These are phyloP conservation scores for Chimonanthus salicifolius DNA, from an alignment of 164 flowering plant genomes.

Conservation along the genomic window DNA sequence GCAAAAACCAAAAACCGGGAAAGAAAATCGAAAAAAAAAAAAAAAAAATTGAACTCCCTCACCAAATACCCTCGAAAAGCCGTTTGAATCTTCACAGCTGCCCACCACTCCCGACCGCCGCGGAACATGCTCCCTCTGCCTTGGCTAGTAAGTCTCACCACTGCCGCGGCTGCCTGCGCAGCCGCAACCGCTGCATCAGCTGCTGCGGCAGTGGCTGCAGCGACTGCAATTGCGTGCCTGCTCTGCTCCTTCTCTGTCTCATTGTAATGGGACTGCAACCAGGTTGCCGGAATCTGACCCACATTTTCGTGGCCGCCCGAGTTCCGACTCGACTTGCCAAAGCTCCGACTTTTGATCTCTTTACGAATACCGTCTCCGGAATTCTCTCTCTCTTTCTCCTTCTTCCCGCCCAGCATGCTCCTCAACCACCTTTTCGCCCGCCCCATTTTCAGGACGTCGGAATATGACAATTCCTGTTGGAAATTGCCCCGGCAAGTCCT, in stretches of 20 bases:
- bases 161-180: constrained; percentile 19
- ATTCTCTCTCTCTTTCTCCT: constrained; percentile 24
- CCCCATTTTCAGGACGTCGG: constrained; percentile 47
- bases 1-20: not conserved
- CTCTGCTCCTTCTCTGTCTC: constrained; percentile 63
- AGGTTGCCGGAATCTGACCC: too few relatives aligned
- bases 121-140: constrained; percentile 56
- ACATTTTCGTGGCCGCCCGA: too few relatives aligned
- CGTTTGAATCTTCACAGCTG: constrained; percentile 68
- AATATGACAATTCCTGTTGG: not conserved
- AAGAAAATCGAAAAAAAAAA: too few relatives aligned
- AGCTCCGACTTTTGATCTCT: too few relatives aligned
- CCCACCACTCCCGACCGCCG: constrained; percentile 59
- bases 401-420: constrained; percentile 42
- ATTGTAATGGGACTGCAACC: constrained; percentile 2
- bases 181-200: too few relatives aligned
- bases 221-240: constrained; percentile 92
- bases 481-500: not conserved
- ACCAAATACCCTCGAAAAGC: constrained; percentile 72
- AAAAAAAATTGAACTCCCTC: constrained; percentile 7
- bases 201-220: constrained; percentile 88
- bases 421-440: constrained; percentile 66
- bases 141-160: constrained; percentile 69
- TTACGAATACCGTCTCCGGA: constrained; percentile 23
- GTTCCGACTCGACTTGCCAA: too few relatives aligned